Evolutionary conservation across 129 eudicot genomes (phyloP).

Genomic region (Saussurea involucrata): DNA sequence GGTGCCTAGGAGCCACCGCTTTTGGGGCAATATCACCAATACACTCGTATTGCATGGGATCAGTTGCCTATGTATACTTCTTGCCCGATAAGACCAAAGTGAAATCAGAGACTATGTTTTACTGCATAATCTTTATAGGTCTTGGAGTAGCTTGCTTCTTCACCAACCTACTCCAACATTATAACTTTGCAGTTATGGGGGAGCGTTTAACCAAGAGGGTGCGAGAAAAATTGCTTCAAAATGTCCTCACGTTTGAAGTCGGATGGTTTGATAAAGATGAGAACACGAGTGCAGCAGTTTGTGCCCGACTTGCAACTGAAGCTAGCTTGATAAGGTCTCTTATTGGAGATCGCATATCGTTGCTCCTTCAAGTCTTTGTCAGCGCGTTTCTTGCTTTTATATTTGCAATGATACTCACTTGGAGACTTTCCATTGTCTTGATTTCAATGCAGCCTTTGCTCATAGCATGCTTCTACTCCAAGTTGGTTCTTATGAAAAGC

Average conservation of each 20-base stretch:
- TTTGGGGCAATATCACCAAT: conserved; percentile 61
- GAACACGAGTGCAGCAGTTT: conserved; percentile 23
- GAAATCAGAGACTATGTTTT: background rate
- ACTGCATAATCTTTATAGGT: background rate
- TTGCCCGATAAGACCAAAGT: background rate
- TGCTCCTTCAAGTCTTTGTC: conserved; percentile 40
- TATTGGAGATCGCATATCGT: conserved; percentile 2
- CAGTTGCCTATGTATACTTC: conserved; percentile 1
- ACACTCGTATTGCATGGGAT: conserved; percentile 43
- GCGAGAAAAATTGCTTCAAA: conserved; percentile 15
- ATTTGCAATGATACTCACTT: conserved; percentile 33
- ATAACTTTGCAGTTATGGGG: conserved; percentile 18
- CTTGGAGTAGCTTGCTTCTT: background rate
- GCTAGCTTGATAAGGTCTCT: conserved; percentile 15
- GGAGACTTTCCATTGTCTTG: conserved; percentile 46
- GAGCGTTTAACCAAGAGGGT: conserved; percentile 17
- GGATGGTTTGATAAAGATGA: conserved; percentile 26
- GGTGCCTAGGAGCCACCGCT: conserved; percentile 57
- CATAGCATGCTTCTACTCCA: conserved; percentile 45
- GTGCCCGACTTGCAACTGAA: conserved; percentile 15
- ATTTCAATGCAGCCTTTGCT: conserved; percentile 45
- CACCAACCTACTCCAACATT: conserved; percentile 14
- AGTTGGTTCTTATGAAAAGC: conserved; percentile 33
- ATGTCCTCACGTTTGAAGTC: conserved; percentile 18
- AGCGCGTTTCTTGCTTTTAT: conserved; percentile 46